Percentiles rank a stretch among this genome's conserved stretches.
These are phyloP conservation scores for Microcos paniculata DNA, from an alignment of 345 rosid species.

Conservation along the genomic window DNA sequence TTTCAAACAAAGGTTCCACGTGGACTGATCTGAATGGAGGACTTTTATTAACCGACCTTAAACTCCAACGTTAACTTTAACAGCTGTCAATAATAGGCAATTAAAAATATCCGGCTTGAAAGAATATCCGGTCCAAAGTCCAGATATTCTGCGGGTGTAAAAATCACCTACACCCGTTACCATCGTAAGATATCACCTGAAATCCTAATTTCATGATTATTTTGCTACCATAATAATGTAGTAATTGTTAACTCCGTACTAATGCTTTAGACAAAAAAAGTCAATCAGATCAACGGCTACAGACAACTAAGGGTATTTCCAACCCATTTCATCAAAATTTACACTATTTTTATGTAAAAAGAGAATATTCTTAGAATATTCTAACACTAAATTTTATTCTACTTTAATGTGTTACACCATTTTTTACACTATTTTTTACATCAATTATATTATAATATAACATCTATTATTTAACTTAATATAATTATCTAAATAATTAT, in stretches of 20 bases:
- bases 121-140: background rate
- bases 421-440: too few species aligned
- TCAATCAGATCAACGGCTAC: slow-evolving; percentile 16
- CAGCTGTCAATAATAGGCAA: background rate
- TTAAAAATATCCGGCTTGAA: background rate
- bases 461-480: too few species aligned
- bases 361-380: too few species aligned
- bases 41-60: too few species aligned
- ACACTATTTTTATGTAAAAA: too few species aligned
- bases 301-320: background rate
- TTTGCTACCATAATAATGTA: background rate
- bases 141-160: background rate
- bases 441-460: too few species aligned
- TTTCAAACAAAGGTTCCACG: background rate
- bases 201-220: background rate
- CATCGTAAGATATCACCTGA: background rate
- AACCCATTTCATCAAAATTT: too few species aligned
- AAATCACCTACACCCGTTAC: slow-evolving; percentile 1
- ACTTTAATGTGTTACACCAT: too few species aligned
- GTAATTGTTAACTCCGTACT: too few species aligned
- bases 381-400: too few species aligned
- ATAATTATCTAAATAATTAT: too few species aligned
- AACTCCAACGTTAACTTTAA: background rate
- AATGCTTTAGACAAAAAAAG: too few species aligned
- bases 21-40: background rate